Percentiles rank a stretch among this genome's conserved stretches.
Evolutionary conservation across 2,329 filamentous ascomycete species (phyloP).

Genomic region (Aspergillus spinulosporus): DNA sequence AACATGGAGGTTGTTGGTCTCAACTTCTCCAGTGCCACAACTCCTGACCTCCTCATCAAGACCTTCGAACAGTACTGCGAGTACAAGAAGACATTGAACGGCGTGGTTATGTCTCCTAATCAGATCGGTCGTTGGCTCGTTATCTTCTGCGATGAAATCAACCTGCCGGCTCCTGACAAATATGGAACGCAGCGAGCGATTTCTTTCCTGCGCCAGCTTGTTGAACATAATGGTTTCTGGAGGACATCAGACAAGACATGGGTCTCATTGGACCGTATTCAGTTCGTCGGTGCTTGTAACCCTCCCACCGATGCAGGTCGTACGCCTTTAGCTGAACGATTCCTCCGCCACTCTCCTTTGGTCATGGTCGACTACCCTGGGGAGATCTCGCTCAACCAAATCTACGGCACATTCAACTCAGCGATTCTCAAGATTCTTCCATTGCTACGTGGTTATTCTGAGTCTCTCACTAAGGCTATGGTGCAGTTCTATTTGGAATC

Average conservation of each 20-base stretch:
- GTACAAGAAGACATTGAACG: constrained; percentile 97
- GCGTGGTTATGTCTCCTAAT: constrained; percentile 89
- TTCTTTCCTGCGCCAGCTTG: constrained; percentile 92
- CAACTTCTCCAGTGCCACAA: constrained; percentile 98
- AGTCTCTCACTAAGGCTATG: constrained; percentile 94
- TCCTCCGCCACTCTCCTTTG: constrained; percentile 93
- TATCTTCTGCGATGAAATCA: constrained; percentile 99
- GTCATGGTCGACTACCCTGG: constrained; percentile 99
- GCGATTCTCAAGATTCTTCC: constrained; percentile 97
- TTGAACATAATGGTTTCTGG: constrained; percentile 99
- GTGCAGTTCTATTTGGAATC: constrained; percentile 95
- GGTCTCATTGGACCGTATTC: constrained; percentile 96
- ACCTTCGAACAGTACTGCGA: constrained; percentile 99
- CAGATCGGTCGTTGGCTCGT: constrained; percentile 98
- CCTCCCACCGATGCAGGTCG: constrained; percentile 95
- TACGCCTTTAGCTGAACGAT: constrained; percentile 88
- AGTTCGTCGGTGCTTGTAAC: constrained; percentile 98
- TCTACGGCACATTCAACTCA: constrained; percentile 97
- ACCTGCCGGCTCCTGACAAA: constrained; percentile 93
- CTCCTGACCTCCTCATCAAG: constrained; percentile 95
- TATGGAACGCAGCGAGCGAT: constrained; percentile 98
- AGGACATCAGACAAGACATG: constrained; percentile 94
- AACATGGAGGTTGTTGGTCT: constrained; percentile 99
- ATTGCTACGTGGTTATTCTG: constrained; percentile 89
- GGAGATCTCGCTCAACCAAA: constrained; percentile 89